Evolutionary conservation across 2,329 filamentous ascomycete species (phyloP), one percentile per base, ranked within the genome.

Genomic region (Ophiognomonia clavigignenti-juglandacearum): DNA sequence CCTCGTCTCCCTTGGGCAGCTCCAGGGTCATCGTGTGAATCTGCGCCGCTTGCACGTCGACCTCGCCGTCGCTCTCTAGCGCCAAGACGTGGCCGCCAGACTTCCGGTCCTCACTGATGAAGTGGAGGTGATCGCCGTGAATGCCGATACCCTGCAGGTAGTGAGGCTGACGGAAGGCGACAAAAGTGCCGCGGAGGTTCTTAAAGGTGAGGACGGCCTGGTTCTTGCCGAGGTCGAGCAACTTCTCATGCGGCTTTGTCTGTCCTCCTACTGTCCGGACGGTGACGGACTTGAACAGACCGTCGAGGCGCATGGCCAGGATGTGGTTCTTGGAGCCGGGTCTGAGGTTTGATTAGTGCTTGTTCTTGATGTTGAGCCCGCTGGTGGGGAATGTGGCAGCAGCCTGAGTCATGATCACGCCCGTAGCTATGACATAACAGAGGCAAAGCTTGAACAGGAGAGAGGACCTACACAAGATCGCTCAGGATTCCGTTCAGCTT

Each of bases 141-240:
- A 66, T 59, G 41, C 62, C 63, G 13, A 66, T 54, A 5, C 61
- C 61, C 54, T 61, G 59, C 10, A 59, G 50, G 43, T 61, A 66
- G 20, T 47, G 52, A 3, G 63, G 63, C 39, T 55, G 58, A 23
- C 60, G 39, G 42, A 66, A 66, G 11, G 63, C 62, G 6, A 65
- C 31, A 1, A 65, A 44, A 4, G 60, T 61, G 0, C 63, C 63
- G 24, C 52, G 54, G 2, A 55, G 56, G 0, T 40, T 43, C 14
- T 47, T 45, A 24, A 64, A 63, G 1, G 50, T 58, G 42, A 63
- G 56, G 13, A 48, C 54, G 24, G 56, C 54, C 57, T 66, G 60
- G 24, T 57, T 51, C 13, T 43, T 43, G 32, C 56, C 58, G 11
- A 65, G 56, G 47, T 55, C 56, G 11, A 53, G 27, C 37, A 65